A percentile compares a stretch with the other conserved stretches of the same genome.
These are phyloP conservation scores for Penicillium sp. DNA, from an alignment of 2,329 filamentous ascomycete species.

Conservation along the genomic window DNA sequence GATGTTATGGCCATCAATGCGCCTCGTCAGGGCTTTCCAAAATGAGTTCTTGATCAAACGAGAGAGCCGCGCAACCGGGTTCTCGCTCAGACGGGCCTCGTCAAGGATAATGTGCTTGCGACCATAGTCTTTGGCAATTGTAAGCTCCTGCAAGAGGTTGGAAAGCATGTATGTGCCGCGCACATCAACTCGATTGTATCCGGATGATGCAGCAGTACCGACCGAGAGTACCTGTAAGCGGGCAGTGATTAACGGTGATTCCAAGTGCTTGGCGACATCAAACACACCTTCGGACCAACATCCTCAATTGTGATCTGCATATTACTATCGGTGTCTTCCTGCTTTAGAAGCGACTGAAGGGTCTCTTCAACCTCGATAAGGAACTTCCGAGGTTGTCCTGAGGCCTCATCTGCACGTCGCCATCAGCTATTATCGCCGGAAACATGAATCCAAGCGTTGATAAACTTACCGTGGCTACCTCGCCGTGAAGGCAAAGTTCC, in stretches of 20 bases:
- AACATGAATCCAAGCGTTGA: not conserved
- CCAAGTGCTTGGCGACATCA: not conserved
- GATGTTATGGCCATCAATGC: conserved; percentile 80
- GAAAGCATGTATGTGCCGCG: conserved; percentile 97
- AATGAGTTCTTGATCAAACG: conserved; percentile 87
- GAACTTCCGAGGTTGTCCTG: conserved; percentile 72
- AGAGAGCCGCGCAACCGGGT: conserved; percentile 84
- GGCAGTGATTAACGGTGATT: conserved; percentile 16
- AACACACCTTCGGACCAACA: conserved; percentile 76
- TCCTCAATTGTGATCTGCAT: conserved; percentile 99
- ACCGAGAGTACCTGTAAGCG: conserved; percentile 71
- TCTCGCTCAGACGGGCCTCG: conserved; percentile 88
- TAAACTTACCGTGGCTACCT: conserved; percentile 46
- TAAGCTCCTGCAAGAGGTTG: conserved; percentile 92
- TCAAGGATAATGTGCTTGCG: conserved; percentile 89
- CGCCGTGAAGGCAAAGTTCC: conserved; percentile 39
- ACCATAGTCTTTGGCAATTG: conserved; percentile 85
- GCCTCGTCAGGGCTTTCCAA: conserved; percentile 86
- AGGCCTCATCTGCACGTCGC: conserved; percentile 66
- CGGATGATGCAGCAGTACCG: conserved; percentile 81
- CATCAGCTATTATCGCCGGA: conserved; percentile 13
- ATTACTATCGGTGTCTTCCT: conserved; percentile 92
- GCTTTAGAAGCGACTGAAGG: conserved; percentile 72
- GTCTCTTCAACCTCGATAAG: conserved; percentile 85
- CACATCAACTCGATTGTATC: conserved; percentile 84